Evolutionary conservation across 257 asterid species (phyloP).

Genomic region (Solanum chilense): DNA sequence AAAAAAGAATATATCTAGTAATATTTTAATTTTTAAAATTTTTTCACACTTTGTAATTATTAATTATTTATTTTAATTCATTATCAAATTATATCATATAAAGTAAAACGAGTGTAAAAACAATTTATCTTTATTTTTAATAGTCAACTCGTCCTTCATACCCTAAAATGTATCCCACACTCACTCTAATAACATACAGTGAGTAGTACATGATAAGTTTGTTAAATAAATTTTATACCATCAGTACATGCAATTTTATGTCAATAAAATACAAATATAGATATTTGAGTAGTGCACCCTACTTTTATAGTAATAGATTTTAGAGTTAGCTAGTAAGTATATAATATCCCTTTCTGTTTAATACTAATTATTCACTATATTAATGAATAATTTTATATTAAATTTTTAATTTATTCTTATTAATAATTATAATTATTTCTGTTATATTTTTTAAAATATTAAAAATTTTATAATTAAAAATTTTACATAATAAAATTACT

Average conservation of each 20-base stretch:
- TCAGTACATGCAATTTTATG: neutral
- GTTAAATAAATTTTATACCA: neutral
- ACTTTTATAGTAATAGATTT: neutral
- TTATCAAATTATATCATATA: too few relatives aligned
- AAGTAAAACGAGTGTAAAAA: neutral
- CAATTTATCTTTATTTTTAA: neutral
- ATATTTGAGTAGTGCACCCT: neutral
- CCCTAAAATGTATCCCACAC: neutral
- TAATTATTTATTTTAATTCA: too few relatives aligned
- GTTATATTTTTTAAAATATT: too few relatives aligned
- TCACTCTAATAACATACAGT: neutral
- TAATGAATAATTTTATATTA: too few relatives aligned
- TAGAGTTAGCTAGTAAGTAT: neutral
- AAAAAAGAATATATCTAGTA: too few relatives aligned
- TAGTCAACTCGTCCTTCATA: neutral
- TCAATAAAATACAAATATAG: neutral
- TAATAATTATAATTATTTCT: too few relatives aligned
- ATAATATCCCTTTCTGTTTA: neutral
- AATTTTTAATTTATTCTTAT: accelerated
- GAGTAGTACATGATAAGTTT: neutral
- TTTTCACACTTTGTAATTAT: too few relatives aligned
- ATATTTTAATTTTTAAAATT: too few relatives aligned
- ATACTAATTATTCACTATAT: too few relatives aligned
- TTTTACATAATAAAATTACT: too few relatives aligned
- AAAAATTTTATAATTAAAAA: too few relatives aligned